Conservation (phyloP, 352 stramenopile genomes). For the Globisporangium abappressorium region DNA sequence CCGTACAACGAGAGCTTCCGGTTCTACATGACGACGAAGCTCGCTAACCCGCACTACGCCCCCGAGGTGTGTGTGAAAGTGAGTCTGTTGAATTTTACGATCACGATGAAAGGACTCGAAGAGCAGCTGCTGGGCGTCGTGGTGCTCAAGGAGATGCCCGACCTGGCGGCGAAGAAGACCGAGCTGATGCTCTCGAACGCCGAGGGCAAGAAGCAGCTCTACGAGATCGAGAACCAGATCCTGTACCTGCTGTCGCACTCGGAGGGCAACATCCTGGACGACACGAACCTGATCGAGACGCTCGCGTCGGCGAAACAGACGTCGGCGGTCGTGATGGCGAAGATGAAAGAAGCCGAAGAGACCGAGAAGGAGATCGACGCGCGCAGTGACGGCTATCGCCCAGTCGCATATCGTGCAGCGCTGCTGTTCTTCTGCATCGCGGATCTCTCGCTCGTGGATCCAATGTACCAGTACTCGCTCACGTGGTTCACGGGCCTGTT, state of each 20-base stretch:
- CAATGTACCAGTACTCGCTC: constrained; percentile 92
- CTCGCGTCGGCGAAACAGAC: constrained; percentile 81
- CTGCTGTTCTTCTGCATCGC: constrained; percentile 92
- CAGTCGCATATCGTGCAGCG: constrained; percentile 84
- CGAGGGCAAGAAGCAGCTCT: constrained; percentile 85
- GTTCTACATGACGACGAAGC: constrained; percentile 92
- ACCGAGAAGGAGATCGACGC: constrained; percentile 90
- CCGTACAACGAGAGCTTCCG: constrained; percentile 90
- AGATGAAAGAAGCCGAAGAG: constrained; percentile 90
- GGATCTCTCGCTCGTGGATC: constrained; percentile 84
- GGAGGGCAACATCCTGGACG: constrained; percentile 91
- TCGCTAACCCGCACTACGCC: constrained; percentile 91
- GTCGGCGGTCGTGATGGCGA: constrained; percentile 75
- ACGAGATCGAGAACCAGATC: constrained; percentile 93
- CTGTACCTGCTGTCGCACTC: constrained; percentile 89
- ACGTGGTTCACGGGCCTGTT: constrained; percentile 94
- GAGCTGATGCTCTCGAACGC: constrained; percentile 88
- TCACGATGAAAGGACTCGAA: constrained; percentile 90
- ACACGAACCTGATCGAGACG: constrained; percentile 91
- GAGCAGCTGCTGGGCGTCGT: constrained; percentile 89
- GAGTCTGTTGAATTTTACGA: constrained; percentile 91
- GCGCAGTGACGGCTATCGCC: constrained; percentile 82
- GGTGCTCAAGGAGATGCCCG: constrained; percentile 87
- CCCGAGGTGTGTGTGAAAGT: constrained; percentile 92
- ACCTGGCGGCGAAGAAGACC: constrained; percentile 90